These are phyloP conservation scores for Paraconiothyrium sp. DNA, from an alignment of 2,329 filamentous ascomycete species.

Conservation along the genomic window DNA sequence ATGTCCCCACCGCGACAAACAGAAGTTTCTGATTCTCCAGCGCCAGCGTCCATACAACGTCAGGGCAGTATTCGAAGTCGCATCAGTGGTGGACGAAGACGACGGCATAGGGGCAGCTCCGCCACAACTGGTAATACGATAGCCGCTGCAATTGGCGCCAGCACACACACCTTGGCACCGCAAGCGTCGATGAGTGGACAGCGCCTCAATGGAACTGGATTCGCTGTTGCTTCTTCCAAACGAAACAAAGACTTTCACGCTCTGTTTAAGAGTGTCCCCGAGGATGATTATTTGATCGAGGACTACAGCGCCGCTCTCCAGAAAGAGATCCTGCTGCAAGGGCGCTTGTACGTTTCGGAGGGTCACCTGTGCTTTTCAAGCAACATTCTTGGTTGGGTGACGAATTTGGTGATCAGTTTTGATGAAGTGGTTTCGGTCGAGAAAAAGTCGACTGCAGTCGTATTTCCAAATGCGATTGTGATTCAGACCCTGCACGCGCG, in stretches of 20 bases:
- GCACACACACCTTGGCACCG: constrained; percentile 73
- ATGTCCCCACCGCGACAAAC: constrained; percentile 70
- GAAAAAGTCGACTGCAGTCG: constrained; percentile 92
- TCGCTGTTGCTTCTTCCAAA: constrained; percentile 95
- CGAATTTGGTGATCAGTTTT: constrained; percentile 96
- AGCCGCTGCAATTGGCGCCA: constrained; percentile 76
- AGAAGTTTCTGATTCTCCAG: constrained; percentile 69
- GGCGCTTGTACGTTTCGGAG: constrained; percentile 94
- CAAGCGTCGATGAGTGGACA: constrained; percentile 69
- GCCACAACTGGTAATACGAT: constrained; percentile 71
- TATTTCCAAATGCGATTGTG: constrained; percentile 97
- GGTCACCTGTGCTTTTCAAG: constrained; percentile 98
- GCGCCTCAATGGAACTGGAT: constrained; percentile 91
- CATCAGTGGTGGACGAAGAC: constrained; percentile 61
- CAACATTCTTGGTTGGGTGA: constrained; percentile 98
- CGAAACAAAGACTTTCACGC: constrained; percentile 94
- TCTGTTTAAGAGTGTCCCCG: constrained; percentile 94
- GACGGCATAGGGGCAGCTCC: constrained; percentile 85
- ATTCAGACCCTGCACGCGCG: constrained; percentile 95
- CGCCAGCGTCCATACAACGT: constrained; percentile 61
- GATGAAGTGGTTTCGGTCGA: constrained; percentile 97
- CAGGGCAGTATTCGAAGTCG: constrained; percentile 63
- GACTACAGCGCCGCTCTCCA: constrained; percentile 98
- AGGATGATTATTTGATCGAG: constrained; percentile 97
- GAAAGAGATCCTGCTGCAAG: constrained; percentile 92